Evolutionary conservation across 2,329 filamentous ascomycete genomes (phyloP).

Genomic region (Thielaviopsis punctulata): DNA sequence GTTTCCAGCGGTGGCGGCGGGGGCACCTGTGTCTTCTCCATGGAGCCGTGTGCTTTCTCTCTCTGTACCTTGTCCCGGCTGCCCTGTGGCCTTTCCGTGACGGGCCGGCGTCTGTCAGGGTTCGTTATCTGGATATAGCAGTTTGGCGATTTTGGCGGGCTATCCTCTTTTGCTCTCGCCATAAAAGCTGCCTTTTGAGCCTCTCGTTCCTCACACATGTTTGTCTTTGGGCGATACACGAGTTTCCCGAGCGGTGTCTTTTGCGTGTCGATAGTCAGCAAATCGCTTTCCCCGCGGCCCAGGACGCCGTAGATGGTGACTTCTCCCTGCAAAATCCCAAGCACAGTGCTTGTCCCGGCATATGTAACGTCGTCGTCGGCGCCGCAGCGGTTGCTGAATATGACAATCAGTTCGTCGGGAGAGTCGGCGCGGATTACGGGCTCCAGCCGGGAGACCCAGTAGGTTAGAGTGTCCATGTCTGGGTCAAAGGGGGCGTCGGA

Average conservation of each 20-base stretch:
- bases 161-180: background rate
- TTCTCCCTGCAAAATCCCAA: constrained; percentile 47
- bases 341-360: constrained; percentile 54
- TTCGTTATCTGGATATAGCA: background rate
- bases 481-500: constrained; percentile 37
- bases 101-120: background rate
- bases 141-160: background rate
- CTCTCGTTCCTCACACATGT: background rate
- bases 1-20: background rate
- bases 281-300: constrained; percentile 47
- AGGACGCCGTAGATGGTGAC: constrained; percentile 53
- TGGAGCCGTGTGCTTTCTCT: background rate
- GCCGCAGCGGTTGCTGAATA: constrained; percentile 55
- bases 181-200: constrained; percentile 1
- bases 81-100: too few species aligned
- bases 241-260: constrained; percentile 27
- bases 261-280: constrained; percentile 50
- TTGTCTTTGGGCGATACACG: constrained; percentile 19
- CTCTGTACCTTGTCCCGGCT: too few species aligned
- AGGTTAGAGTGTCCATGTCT: constrained; percentile 55
- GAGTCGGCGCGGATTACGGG: constrained; percentile 38
- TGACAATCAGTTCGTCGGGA: constrained; percentile 45
- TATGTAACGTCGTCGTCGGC: constrained; percentile 48
- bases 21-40: background rate
- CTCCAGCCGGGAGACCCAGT: constrained; percentile 59